Evolutionary conservation across 306 rosid species (phyloP).

Genomic region (Crotalaria pallida): DNA sequence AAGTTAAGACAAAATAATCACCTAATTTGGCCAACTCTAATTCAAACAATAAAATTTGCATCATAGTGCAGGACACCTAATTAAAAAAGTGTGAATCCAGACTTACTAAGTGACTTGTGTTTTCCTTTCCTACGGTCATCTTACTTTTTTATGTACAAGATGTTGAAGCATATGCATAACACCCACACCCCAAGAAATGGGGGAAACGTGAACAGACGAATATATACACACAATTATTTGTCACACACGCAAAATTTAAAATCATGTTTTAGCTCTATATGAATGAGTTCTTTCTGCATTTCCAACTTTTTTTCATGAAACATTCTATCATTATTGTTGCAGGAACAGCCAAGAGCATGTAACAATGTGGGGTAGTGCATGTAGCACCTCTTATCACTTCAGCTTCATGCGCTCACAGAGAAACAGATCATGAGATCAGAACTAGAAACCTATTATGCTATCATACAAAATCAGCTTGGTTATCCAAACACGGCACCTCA

Average conservation of each 20-base stretch:
- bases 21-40: background rate
- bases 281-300: background rate
- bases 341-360: background rate
- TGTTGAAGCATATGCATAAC: background rate
- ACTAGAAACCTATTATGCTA: background rate
- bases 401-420: background rate
- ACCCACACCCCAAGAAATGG: background rate
- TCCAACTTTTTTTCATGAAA: background rate
- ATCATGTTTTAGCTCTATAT: background rate
- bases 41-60: background rate
- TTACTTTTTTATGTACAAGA: background rate
- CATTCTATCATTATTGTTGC: background rate
- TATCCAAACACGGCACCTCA: background rate
- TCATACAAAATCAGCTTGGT: background rate
- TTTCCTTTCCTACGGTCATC: background rate
- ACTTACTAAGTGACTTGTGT: background rate
- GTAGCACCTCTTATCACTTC: background rate
- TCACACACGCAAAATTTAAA: background rate
- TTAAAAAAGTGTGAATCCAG: background rate
- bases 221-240: background rate
- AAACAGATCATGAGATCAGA: background rate
- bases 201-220: background rate
- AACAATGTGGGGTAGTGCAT: background rate
- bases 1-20: background rate
- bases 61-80: background rate